Base-by-base conservation (phyloP, 495 filamentous ascomycete genomes). In the Neurospora hispaniola region DNA sequence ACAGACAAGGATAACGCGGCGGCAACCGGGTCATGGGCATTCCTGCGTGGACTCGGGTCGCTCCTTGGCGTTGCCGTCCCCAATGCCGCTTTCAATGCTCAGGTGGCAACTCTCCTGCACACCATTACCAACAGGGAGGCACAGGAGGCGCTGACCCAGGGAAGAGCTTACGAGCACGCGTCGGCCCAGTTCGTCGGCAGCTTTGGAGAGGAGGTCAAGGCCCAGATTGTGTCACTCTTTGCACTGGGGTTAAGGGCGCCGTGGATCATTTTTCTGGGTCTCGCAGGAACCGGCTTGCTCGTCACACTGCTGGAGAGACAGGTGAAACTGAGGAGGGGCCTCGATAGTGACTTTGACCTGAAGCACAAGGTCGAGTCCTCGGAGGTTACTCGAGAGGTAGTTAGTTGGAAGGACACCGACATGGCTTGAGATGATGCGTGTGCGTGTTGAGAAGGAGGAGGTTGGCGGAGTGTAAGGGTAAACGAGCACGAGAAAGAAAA, bases 1-100 rank as follows among this genome's bases (percentile, higher is more conserved):
- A 77, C 84, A 0, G 83, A 85, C 66, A 74, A 76, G n/a, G 83
- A 88, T 41, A 77, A 76, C 3, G 86, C 85, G 0, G 73, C 77
- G 0, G 80, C 83, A 0, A 86, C 85, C 0, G 83, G 73, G 0
- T 82, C 81, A 0, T 89, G 78, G 77, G 76, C 81, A 0, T 88
- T 88, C 69, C 69, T 87, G 1, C 78, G 86, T 1, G 81, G 74
- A 9, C 83, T 87, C 20, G 87, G 87, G 0, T 74, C 74, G 16
- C 79, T 88, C 8, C 85, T 86, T 81, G 86, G 85, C 0, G 79
- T 85, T 1, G 76, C 84, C 5, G 77, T 88, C 27, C 85, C 87
- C 2, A 79, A 81, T 5, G 79, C 82, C 0, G 81, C 86, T 0
- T 89, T 89, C 81, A 88, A 88, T 78, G 80, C 77, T 68, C 77